A percentile compares a stretch with the other conserved stretches of the same genome.
phyloP scores from a whole-genome alignment of 2,329 filamentous ascomycete genomes.

The Xylariaceae sp. region DNA sequence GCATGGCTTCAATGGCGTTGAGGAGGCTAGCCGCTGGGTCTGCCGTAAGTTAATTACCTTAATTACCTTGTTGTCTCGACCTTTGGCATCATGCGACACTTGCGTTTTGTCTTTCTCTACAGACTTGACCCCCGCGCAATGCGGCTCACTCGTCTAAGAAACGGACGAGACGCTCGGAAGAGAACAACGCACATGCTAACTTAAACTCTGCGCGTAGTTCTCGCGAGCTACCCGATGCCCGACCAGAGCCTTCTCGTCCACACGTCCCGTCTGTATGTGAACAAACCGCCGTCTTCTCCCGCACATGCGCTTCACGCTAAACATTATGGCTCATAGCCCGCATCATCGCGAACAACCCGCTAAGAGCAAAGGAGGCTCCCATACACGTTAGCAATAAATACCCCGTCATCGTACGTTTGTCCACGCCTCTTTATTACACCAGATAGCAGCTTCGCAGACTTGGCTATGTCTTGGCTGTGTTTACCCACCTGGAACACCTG shows the following conservation, averaged over 20 bases:
- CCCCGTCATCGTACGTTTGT: constrained; percentile 73
- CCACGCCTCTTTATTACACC: background rate
- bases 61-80: background rate
- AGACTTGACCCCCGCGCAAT: background rate
- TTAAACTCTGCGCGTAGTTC: constrained; percentile 43
- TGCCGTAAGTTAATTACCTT: constrained; percentile 42
- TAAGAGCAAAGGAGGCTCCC: constrained; percentile 90
- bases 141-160: background rate
- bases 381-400: constrained; percentile 85
- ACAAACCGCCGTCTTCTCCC: constrained; percentile 4
- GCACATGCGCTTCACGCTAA: constrained; percentile 7
- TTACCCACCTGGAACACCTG: background rate
- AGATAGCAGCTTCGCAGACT: background rate
- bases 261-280: constrained; percentile 66
- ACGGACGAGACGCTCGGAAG: background rate
- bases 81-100: background rate
- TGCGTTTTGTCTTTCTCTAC: background rate
- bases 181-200: constrained; percentile 9
- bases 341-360: constrained; percentile 77
- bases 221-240: constrained; percentile 58
- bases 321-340: constrained; percentile 50
- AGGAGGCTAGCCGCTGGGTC: constrained; percentile 53
- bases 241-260: constrained; percentile 78
- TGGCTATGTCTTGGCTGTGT: background rate
- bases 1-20: constrained; percentile 59